Conservation (phyloP, 805 yeast species). For the Yamadazyma philogaea region DNA sequence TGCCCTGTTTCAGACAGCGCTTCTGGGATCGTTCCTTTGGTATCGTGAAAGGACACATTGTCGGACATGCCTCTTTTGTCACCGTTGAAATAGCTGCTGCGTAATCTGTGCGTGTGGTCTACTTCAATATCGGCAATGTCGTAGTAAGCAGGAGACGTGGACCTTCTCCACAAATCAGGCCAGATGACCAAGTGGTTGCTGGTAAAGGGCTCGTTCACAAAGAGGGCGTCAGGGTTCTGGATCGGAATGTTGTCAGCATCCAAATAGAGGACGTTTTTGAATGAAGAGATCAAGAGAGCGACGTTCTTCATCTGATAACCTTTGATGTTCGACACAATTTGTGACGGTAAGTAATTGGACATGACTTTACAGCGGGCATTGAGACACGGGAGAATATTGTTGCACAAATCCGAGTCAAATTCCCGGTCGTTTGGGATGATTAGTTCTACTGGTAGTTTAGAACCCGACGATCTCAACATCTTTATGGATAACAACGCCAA, state of each 20-base stretch:
- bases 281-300: constrained; percentile 36
- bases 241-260: constrained; percentile 41
- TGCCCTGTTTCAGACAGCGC: constrained; percentile 41
- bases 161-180: constrained; percentile 44
- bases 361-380: constrained; percentile 44
- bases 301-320: constrained; percentile 37
- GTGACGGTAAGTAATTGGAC: constrained; percentile 39
- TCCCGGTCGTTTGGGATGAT: constrained; percentile 31
- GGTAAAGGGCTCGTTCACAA: constrained; percentile 32
- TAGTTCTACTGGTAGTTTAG: constrained; percentile 36
- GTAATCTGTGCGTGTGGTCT: constrained; percentile 18
- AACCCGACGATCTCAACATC: constrained; percentile 31
- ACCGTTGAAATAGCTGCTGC: constrained; percentile 27
- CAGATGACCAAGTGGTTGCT: constrained; percentile 29
- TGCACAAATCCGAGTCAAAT: constrained; percentile 33
- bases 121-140: constrained; percentile 29
- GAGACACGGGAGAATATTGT: constrained; percentile 27
- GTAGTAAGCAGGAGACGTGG: constrained; percentile 36
- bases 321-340: constrained; percentile 18
- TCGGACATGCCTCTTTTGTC: constrained; percentile 27
- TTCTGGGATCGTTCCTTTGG: constrained; percentile 52
- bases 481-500: constrained; percentile 34
- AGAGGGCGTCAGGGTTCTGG: constrained; percentile 34
- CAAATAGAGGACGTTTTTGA: constrained; percentile 31
- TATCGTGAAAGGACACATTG: constrained; percentile 46